These are phyloP conservation scores for Fusarium clavum DNA, from an alignment of 2,329 filamentous ascomycete species.

Conservation along the genomic window DNA sequence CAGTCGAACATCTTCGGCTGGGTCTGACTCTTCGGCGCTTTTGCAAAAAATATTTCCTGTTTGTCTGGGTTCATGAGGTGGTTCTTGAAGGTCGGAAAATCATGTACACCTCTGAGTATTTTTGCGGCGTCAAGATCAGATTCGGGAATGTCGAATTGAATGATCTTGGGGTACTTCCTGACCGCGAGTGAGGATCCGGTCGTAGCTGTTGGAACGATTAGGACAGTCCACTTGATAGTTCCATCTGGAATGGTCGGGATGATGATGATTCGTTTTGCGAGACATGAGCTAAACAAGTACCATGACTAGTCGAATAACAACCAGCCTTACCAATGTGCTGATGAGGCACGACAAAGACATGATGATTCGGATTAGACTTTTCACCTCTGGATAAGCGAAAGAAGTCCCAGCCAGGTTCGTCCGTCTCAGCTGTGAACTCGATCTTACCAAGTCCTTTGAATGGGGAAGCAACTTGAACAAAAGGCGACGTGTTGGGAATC, in stretches of 20 bases:
- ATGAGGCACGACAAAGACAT: not conserved
- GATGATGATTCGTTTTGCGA: not conserved
- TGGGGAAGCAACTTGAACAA: not conserved
- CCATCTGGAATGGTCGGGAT: not conserved
- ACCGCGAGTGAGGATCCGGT: not conserved
- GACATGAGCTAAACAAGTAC: not conserved
- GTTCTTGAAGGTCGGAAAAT: not conserved
- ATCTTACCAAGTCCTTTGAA: conserved; percentile 2
- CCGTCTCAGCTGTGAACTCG: conserved; percentile 1
- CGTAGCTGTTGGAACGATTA: not conserved
- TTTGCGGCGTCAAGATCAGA: not conserved
- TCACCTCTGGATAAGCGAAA: not conserved
- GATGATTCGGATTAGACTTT: not conserved
- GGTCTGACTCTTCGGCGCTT: not conserved
- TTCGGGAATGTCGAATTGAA: not conserved
- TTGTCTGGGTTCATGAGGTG: not conserved
- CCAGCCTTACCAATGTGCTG: not conserved
- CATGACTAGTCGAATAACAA: not conserved
- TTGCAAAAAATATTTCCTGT: not conserved
- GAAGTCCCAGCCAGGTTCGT: not conserved
- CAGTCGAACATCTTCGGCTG: conserved; percentile 3
- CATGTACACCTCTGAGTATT: not conserved
- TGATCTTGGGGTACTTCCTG: not conserved
- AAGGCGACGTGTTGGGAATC: not conserved
- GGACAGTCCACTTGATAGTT: not conserved